Evolutionary conservation across 495 filamentous ascomycete species (phyloP).

Genomic region (Neurospora sp.): DNA sequence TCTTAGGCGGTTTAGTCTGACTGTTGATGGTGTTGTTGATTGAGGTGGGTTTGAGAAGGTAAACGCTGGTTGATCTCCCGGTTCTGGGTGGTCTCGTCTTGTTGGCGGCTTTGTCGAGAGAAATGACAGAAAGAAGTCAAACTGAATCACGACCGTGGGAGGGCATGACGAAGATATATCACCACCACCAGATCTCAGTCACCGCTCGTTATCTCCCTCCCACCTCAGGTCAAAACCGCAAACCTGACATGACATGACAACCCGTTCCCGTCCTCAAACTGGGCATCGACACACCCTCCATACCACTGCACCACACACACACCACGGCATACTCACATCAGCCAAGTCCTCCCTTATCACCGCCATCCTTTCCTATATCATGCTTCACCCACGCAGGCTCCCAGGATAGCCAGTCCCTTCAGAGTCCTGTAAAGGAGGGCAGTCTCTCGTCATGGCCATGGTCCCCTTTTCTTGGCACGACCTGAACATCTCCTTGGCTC

Average conservation of each 20-base stretch:
- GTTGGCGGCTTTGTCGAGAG: background rate
- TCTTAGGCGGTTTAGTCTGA: slow-evolving; percentile 6
- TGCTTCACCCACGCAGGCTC: background rate
- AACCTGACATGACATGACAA: background rate
- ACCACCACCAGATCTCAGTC: background rate
- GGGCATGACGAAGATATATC: background rate
- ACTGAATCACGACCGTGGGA: background rate
- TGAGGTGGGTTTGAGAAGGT: background rate
- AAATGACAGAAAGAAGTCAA: background rate
- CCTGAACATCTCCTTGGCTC: background rate
- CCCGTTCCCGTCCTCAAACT: background rate
- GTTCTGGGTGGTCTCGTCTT: background rate
- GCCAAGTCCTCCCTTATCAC: background rate
- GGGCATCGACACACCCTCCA: background rate
- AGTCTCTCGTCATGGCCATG: background rate
- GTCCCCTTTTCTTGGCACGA: background rate
- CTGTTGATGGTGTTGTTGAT: background rate
- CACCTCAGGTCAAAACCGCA: background rate
- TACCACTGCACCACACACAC: background rate
- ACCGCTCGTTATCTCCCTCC: background rate
- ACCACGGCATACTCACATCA: background rate
- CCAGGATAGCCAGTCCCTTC: background rate
- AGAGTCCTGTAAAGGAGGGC: background rate
- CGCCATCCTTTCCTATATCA: background rate
- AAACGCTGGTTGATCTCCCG: background rate